Percentiles rank a stretch among this genome's conserved stretches.
Conservation (phyloP, 225 moss, liverwort and hornwort genomes). For the Rhytidiadelphus loreus region DNA sequence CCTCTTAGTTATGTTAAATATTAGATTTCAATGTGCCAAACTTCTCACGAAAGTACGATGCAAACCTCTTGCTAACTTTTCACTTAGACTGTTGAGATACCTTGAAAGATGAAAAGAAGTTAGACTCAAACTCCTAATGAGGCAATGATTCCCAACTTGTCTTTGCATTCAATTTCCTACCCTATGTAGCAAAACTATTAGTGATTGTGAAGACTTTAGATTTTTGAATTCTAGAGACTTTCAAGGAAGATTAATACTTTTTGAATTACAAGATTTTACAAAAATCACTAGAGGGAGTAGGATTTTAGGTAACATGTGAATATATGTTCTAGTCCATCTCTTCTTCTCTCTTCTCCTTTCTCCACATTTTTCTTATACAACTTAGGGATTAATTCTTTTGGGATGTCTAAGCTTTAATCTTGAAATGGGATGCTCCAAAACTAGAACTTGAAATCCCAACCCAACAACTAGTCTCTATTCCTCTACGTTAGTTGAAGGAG, state of each 20-base stretch:
- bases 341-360: not conserved
- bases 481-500: not conserved
- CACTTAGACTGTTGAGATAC: accelerated
- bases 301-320: not conserved
- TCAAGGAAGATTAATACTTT: not conserved
- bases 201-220: not conserved
- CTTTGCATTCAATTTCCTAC: not conserved
- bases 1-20: too few species aligned
- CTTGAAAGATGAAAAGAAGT: not conserved
- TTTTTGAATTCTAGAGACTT: not conserved
- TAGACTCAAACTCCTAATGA: not conserved
- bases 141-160: not conserved
- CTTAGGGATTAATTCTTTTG: not conserved
- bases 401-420: not conserved
- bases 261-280: not conserved
- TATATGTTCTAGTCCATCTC: not conserved
- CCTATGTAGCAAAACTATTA: not conserved
- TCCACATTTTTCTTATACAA: not conserved
- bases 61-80: too few species aligned
- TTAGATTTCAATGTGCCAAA: not conserved
- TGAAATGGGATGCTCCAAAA: not conserved
- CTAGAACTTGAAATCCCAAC: not conserved
- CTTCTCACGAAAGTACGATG: not conserved
- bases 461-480: not conserved
- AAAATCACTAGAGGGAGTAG: not conserved